These are phyloP conservation scores for Kalanchoe fedtschenkoi DNA, from an alignment of 164 flowering plant genomes.

Conservation along the genomic window DNA sequence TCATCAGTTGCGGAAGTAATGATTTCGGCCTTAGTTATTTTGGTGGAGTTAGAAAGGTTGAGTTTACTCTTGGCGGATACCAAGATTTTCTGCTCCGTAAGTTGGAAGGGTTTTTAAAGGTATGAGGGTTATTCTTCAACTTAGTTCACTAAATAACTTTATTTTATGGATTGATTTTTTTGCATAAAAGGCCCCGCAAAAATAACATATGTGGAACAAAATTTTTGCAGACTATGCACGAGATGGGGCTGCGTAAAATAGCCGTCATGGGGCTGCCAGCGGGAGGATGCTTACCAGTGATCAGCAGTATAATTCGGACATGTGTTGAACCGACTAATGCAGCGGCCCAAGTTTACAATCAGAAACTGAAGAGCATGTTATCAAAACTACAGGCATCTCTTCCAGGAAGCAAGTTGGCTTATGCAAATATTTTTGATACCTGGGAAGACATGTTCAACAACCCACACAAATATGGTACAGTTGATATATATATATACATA, in stretches of 20 bases:
- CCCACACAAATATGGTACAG: not conserved
- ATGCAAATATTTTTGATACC: not conserved
- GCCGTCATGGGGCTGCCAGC: conserved; percentile 37
- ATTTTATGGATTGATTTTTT: no score
- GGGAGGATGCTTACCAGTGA: conserved; percentile 38
- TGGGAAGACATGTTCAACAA: not conserved
- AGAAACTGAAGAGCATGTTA: conserved; percentile 25
- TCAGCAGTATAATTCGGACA: conserved; percentile 12
- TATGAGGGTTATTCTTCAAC: conserved; percentile 5
- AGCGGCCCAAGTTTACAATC: conserved; percentile 32
- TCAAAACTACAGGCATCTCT: not conserved
- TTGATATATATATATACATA: not conserved
- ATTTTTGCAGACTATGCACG: conserved; percentile 23
- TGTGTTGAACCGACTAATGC: conserved; percentile 30
- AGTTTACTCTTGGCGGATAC: conserved; percentile 21
- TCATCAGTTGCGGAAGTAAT: conserved; percentile 48
- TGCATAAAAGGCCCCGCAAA: no score
- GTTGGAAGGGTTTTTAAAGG: conserved; percentile 20
- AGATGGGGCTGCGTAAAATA: conserved; percentile 30
- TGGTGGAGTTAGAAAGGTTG: conserved; percentile 16
- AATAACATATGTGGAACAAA: no score
- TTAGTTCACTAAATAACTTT: no score
- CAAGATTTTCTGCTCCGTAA: conserved; percentile 29
- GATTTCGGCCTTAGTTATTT: conserved; percentile 39
- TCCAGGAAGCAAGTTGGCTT: not conserved